Evolutionary conservation across 495 filamentous ascomycete species (phyloP).

Genomic region (Haplographium delicatum): DNA sequence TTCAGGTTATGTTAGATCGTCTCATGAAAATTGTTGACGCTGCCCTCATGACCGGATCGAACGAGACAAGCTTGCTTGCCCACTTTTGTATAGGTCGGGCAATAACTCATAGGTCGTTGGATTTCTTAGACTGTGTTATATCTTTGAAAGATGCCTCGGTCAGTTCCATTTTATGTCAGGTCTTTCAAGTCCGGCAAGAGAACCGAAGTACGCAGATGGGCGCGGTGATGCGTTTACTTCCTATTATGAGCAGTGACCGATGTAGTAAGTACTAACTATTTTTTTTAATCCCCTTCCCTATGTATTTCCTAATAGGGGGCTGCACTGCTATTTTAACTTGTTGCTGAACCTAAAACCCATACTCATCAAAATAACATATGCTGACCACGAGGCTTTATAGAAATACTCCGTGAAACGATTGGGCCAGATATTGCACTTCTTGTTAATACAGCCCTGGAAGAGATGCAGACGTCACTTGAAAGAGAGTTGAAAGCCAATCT

Average conservation of each 20-base stretch:
- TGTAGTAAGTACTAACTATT: neutral
- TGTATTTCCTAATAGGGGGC: too few species aligned
- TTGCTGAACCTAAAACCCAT: too few species aligned
- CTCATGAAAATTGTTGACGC: slow-evolving; percentile 3
- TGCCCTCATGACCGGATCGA: neutral
- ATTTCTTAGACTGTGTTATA: neutral
- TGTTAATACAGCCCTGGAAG: slow-evolving; percentile 16
- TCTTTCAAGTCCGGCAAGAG: neutral
- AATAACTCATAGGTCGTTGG: neutral
- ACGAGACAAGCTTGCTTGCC: neutral
- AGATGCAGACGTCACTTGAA: slow-evolving; percentile 24
- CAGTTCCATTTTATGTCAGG: neutral
- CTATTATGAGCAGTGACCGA: neutral
- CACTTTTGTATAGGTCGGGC: slow-evolving; percentile 5
- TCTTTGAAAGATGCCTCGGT: slow-evolving; percentile 1
- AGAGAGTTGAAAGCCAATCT: neutral
- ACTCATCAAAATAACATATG: too few species aligned
- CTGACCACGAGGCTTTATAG: too few species aligned
- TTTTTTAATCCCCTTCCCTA: too few species aligned
- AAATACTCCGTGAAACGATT: neutral
- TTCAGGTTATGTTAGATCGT: neutral
- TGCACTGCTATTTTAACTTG: too few species aligned
- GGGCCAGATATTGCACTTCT: neutral
- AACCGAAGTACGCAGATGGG: neutral
- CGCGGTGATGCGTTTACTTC: slow-evolving; percentile 1